phyloP scores from a whole-genome alignment of 2,329 filamentous ascomycete genomes.

The Pestalotiopsis sp. region DNA sequence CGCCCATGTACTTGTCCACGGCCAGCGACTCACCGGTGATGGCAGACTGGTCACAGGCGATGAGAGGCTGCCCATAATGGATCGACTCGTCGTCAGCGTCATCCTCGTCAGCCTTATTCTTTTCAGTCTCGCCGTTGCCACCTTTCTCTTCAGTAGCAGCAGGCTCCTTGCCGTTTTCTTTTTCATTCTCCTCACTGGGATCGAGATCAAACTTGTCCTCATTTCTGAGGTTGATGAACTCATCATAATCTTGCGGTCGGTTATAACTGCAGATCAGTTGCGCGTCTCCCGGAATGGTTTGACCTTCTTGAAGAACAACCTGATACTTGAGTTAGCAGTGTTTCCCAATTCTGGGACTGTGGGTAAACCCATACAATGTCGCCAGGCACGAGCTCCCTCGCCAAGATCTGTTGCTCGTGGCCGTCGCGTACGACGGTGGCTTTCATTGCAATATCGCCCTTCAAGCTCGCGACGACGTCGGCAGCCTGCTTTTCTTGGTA shows the following conservation, averaged over 20 bases:
- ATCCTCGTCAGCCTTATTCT: conserved; percentile 59
- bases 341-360: background rate
- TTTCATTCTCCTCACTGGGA: conserved; percentile 19
- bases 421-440: conserved; percentile 70
- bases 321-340: conserved; percentile 3
- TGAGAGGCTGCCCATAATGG: conserved; percentile 66
- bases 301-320: conserved; percentile 69
- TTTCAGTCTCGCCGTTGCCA: conserved; percentile 54
- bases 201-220: conserved; percentile 28
- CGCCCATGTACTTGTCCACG: conserved; percentile 79
- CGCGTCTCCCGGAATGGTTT: conserved; percentile 70
- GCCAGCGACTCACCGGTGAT: conserved; percentile 82
- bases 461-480: conserved; percentile 73
- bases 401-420: conserved; percentile 68
- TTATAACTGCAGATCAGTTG: conserved; percentile 75
- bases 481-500: conserved; percentile 82
- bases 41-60: conserved; percentile 77
- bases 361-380: conserved; percentile 62
- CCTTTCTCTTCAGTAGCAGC: conserved; percentile 45
- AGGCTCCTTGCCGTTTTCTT: conserved; percentile 42
- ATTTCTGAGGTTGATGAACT: conserved; percentile 33
- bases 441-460: conserved; percentile 80
- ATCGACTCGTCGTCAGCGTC: conserved; percentile 52
- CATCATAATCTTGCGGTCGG: conserved; percentile 50
- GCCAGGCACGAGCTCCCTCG: conserved; percentile 74